Evolutionary conservation across 2,329 filamentous ascomycete genomes (phyloP).

Genomic region (Lecanicillium sp.): DNA sequence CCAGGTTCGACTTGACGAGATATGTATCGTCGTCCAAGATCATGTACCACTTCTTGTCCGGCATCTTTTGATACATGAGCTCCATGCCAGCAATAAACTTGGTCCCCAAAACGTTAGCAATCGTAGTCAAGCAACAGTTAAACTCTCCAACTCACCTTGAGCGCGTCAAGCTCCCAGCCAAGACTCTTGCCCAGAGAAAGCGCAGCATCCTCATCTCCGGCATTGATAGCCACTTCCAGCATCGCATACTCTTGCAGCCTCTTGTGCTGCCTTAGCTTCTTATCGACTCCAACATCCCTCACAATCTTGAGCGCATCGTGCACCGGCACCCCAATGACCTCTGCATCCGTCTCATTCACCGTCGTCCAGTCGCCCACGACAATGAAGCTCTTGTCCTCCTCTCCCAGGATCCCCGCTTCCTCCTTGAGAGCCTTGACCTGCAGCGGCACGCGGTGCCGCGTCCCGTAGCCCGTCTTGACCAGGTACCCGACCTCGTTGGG

Average conservation of each 20-base stretch:
- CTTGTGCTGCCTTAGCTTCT: conserved; percentile 19
- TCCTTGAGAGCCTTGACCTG: conserved; percentile 35
- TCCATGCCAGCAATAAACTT: conserved; percentile 50
- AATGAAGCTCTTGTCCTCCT: conserved; percentile 33
- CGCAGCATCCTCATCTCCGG: conserved; percentile 29
- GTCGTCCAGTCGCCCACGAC: conserved; percentile 43
- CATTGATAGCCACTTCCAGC: conserved; percentile 28
- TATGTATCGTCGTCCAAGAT: conserved; percentile 52
- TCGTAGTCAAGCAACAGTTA: no score
- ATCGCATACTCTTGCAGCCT: conserved; percentile 31
- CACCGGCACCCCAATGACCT: conserved; percentile 24
- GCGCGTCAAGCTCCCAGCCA: conserved; percentile 41
- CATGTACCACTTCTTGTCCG: conserved; percentile 50
- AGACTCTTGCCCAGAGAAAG: conserved; percentile 26
- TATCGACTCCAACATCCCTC: conserved; percentile 21
- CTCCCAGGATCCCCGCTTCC: conserved; percentile 23
- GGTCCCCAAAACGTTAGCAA: no score
- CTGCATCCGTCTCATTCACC: conserved; percentile 22
- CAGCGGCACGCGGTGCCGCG: conserved; percentile 36
- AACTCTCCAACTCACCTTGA: conserved; percentile 30
- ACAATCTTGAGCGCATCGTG: conserved; percentile 33
- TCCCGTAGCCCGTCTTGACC: conserved; percentile 49
- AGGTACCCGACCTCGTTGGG: conserved; percentile 40
- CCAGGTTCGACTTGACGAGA: conserved; percentile 39
- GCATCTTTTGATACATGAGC: conserved; percentile 39